Base-by-base conservation (phyloP, 2,329 filamentous ascomycete genomes). In the Cryphonectria carpinicola region DNA sequence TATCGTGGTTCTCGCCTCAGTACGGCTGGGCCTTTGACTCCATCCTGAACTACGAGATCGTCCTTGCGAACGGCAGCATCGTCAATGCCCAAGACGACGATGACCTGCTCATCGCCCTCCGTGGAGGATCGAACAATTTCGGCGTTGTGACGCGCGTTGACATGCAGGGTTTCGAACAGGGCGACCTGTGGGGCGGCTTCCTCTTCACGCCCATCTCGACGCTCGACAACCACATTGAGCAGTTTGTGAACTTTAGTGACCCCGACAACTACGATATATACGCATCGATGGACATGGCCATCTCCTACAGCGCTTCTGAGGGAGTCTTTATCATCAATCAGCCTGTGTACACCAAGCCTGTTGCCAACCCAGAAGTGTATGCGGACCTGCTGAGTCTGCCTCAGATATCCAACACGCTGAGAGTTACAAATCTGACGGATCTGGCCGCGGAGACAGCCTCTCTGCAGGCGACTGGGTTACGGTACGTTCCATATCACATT, bases 101-200 rank as follows among this genome's bases (percentile, higher is more conserved):
- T 13, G 78, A 79, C 46, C 68, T 80, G 1, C 78, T 77, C 67
- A 73, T 73, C 11, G 78, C 76, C 2, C 70, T 80, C 71, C 68
- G 76, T 72, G 68, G 75, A 58, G 68, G 68, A 6, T 54, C 43
- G 41, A 75, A 73, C 62, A 80, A 80, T 56, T 77, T 80, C 56
- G 77, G 78, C 10, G 76, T 80, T 25, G 76, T 79, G 0, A 80
- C 79, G 6, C 39, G 66, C 35, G 35, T 72, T 49, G 77, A 79
- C 61, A 43, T 74, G 4, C 52, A 41, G n/a, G 60, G 60, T 13
- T 74, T 75, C 46, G 35, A 68, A 19, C 70, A 74, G 65, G 71
- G 66, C 10, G 66, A 37, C 14, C 3, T 82, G 14, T 81, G 79
- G 80, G 79, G 76, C 22, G 80, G 80, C 3, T 71, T 49, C 39